A percentile compares a stretch with the other conserved stretches of the same genome.
These are phyloP conservation scores for Vitis hybrid DNA, from an alignment of 177 flowering plant genomes.

Conservation along the genomic window DNA sequence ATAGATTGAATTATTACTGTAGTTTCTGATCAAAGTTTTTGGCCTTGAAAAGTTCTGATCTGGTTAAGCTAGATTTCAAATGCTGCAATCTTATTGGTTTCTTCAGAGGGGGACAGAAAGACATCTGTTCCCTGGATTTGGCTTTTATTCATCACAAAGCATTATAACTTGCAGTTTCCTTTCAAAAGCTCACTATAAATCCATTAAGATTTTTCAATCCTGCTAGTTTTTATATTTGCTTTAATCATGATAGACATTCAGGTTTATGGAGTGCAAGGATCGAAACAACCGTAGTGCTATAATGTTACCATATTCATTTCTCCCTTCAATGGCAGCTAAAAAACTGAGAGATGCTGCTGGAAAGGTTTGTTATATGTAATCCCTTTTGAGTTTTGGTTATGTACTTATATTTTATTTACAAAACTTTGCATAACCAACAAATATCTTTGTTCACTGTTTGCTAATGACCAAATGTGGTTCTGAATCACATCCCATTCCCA, in stretches of 20 bases:
- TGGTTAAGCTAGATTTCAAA: too few species aligned
- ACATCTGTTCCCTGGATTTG: too few species aligned
- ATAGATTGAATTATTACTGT: too few species aligned
- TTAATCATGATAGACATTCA: conserved; percentile 36
- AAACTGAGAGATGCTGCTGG: conserved; percentile 76
- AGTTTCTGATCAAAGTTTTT: too few species aligned
- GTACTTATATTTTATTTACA: not conserved
- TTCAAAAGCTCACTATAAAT: not conserved
- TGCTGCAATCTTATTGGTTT: too few species aligned
- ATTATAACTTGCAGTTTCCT: too few species aligned
- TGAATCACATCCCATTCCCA: not conserved
- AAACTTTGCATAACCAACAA: not conserved
- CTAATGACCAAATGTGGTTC: not conserved
- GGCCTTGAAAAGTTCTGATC: too few species aligned
- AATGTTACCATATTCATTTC: conserved; percentile 82
- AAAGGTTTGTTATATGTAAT: conserved; percentile 45
- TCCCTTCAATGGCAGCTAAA: conserved; percentile 84
- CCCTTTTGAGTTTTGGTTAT: not conserved
- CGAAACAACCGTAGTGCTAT: conserved; percentile 80
- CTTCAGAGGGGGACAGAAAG: too few species aligned
- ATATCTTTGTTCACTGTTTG: not conserved
- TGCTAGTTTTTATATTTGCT: conserved; percentile 19
- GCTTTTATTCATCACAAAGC: too few species aligned
- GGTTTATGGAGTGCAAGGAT: conserved; percentile 99
- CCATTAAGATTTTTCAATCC: not conserved